A percentile compares a stretch with the other conserved stretches of the same genome.
phyloP scores from a whole-genome alignment of 306 rosid genomes.

The Leucaena leucocephala region DNA sequence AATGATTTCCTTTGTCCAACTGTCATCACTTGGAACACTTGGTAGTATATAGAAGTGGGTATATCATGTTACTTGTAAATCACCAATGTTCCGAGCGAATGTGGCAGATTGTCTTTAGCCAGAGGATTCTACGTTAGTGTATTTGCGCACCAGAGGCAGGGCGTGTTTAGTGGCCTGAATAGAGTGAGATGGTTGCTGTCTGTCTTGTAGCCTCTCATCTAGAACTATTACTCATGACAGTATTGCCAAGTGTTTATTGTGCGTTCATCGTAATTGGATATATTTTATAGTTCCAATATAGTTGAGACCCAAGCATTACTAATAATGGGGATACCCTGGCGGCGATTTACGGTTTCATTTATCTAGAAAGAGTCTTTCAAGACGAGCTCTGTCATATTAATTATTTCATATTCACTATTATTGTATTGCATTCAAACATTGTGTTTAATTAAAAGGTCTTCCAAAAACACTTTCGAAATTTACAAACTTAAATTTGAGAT shows the following conservation, averaged over 20 bases:
- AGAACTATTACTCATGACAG: not conserved
- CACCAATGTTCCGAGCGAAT: constrained; percentile 6
- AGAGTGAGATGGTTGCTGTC: not conserved
- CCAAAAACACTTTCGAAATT: too few species aligned
- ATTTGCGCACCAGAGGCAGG: not conserved
- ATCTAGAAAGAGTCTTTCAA: too few species aligned
- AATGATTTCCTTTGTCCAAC: constrained; percentile 28
- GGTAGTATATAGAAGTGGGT: constrained; percentile 51
- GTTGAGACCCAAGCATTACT: too few species aligned
- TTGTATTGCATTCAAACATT: too few species aligned
- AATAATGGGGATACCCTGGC: too few species aligned
- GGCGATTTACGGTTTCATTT: too few species aligned
- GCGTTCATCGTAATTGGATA: not conserved
- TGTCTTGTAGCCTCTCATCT: not conserved
- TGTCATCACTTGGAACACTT: constrained; percentile 36
- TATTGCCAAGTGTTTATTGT: not conserved
- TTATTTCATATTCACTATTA: too few species aligned
- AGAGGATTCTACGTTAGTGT: not conserved
- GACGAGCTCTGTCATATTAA: too few species aligned
- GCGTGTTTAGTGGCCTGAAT: not conserved
- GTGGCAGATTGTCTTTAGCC: not conserved
- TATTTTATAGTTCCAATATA: too few species aligned
- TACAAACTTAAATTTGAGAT: too few species aligned
- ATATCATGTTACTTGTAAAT: constrained; percentile 43
- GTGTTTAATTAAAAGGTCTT: too few species aligned